A percentile compares a stretch with the other conserved stretches of the same genome.
phyloP scores from a whole-genome alignment of 139 green algal species.

The Trebouxia sp. region DNA sequence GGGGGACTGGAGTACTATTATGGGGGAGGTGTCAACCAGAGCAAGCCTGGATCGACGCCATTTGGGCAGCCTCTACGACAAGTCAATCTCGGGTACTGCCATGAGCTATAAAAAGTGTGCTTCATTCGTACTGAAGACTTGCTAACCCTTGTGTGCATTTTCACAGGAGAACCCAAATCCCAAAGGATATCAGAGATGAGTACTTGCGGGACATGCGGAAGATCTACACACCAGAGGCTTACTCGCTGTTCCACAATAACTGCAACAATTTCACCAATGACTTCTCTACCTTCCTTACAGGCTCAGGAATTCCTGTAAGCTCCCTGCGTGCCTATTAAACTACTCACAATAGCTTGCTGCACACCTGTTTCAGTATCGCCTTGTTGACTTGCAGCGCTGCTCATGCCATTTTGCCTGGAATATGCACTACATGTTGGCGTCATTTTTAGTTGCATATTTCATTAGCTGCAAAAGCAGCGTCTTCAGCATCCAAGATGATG shows the following conservation, averaged over 20 bases:
- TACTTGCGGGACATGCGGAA: constrained; percentile 41
- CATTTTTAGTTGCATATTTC: not conserved
- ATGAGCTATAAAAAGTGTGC: no score
- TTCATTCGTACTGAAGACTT: no score
- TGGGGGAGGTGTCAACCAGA: constrained; percentile 59
- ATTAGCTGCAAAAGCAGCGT: not conserved
- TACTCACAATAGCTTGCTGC: no score
- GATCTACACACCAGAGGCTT: constrained; percentile 46
- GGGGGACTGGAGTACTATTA: constrained; percentile 42
- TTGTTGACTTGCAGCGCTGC: not conserved
- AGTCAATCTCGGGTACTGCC: constrained; percentile 68
- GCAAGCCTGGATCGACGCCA: constrained; percentile 49
- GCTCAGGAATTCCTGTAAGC: constrained; percentile 43
- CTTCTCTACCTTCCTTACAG: constrained; percentile 60
- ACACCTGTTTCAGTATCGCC: not conserved
- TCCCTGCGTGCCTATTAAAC: no score
- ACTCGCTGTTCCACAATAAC: constrained; percentile 75
- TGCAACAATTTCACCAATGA: constrained; percentile 83
- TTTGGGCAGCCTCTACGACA: constrained; percentile 59
- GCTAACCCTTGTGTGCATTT: no score
- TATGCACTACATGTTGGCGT: no score
- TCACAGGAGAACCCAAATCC: constrained; percentile 46
- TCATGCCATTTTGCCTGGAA: not conserved
- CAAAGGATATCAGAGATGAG: constrained; percentile 43
- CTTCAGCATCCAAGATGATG: no score